Conservation (phyloP, 345 rosid species). For the Bruguiera parviflora region DNA sequence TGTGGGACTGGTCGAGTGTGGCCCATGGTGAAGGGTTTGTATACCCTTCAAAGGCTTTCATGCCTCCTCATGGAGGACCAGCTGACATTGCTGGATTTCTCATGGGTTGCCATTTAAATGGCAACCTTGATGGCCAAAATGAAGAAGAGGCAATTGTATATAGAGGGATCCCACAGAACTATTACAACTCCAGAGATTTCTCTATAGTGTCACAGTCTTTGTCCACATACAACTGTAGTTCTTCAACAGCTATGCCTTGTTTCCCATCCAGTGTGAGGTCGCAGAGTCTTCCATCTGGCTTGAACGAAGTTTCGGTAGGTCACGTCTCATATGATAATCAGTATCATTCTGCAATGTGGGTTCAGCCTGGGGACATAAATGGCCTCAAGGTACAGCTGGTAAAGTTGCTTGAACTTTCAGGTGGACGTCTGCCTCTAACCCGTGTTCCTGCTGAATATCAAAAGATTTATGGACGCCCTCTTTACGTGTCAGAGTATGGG, state of each 20-base stretch:
- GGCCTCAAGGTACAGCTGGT: constrained; percentile 76
- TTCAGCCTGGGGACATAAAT: constrained; percentile 84
- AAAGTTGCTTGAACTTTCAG: constrained; percentile 77
- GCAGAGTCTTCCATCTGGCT: constrained; percentile 53
- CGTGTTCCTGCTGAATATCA: constrained; percentile 77
- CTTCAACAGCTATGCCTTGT: constrained; percentile 36
- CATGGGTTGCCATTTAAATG: constrained; percentile 48
- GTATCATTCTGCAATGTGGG: constrained; percentile 67
- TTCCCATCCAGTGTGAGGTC: constrained; percentile 42
- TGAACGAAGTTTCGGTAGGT: constrained; percentile 43
- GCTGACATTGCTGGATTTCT: constrained; percentile 46
- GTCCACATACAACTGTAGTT: constrained; percentile 41
- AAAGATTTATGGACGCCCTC: constrained; percentile 70
- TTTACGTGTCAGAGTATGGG: constrained; percentile 77
- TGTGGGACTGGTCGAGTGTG: constrained; percentile 98
- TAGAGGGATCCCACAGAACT: constrained; percentile 55
- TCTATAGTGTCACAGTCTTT: constrained; percentile 54
- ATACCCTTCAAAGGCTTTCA: constrained; percentile 38
- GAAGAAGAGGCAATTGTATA: constrained; percentile 79
- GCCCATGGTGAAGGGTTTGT: constrained; percentile 95
- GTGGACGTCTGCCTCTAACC: constrained; percentile 72
- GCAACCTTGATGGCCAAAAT: constrained; percentile 41
- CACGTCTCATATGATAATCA: constrained; percentile 44
- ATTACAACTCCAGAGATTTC: constrained; percentile 55
- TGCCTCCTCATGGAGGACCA: constrained; percentile 40